Percentiles rank a stretch among this genome's conserved stretches.
Conservation (phyloP, 1,284 basidiomycete genomes). For the Ceratobasidium sp. region DNA sequence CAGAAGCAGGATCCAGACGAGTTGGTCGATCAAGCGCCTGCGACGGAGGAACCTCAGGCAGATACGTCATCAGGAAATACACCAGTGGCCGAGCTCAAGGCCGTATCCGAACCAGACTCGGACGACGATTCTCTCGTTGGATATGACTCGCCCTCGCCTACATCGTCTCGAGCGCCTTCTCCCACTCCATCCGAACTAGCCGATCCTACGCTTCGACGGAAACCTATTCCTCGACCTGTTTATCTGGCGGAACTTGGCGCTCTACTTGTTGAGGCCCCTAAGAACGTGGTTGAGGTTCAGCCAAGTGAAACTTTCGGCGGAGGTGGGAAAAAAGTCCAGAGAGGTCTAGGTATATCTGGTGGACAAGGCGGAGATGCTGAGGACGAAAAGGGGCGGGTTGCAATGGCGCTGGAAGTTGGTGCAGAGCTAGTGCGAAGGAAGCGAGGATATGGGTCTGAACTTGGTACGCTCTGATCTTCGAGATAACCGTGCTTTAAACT, state of each 20-base stretch:
- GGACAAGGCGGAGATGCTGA: constrained; percentile 63
- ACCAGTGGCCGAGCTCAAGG: not conserved
- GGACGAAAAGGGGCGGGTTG: constrained; percentile 75
- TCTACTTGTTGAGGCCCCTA: constrained; percentile 55
- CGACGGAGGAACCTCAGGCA: constrained; percentile 16
- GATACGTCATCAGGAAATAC: constrained; percentile 3
- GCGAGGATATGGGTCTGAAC: constrained; percentile 79
- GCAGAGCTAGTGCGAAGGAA: constrained; percentile 86
- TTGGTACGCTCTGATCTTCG: constrained; percentile 61
- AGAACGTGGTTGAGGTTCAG: constrained; percentile 38
- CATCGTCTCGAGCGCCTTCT: constrained; percentile 77
- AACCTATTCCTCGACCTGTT: constrained; percentile 75
- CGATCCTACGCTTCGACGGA: constrained; percentile 77
- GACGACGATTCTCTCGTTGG: constrained; percentile 86
- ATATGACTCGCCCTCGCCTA: constrained; percentile 63
- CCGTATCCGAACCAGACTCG: constrained; percentile 54
- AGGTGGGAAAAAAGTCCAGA: not conserved
- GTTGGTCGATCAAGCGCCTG: constrained; percentile 26
- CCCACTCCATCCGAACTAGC: constrained; percentile 80
- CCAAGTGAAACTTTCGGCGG: not conserved
- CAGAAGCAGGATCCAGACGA: not conserved
- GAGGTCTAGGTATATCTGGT: constrained; percentile 53
- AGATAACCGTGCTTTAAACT: too few species aligned
- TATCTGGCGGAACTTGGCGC: constrained; percentile 82
- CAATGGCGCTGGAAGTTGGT: constrained; percentile 77